Conservation (phyloP, 2,329 filamentous ascomycete genomes). For the Monilinia fructicola region DNA sequence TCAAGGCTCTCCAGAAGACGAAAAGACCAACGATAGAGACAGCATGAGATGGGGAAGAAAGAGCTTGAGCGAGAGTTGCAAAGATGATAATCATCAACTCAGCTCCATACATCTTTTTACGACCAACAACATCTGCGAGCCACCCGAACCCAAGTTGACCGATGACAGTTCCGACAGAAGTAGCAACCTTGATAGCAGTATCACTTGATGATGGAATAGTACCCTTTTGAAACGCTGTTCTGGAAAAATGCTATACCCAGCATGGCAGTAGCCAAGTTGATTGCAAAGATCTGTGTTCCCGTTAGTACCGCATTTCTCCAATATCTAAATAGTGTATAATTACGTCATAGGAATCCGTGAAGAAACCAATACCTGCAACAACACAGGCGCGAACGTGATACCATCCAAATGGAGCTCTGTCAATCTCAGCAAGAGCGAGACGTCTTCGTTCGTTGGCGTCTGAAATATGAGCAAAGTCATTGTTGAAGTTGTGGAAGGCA, state of each 20-base stretch:
- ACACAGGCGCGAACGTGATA: constrained; percentile 72
- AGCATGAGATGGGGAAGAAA: constrained; percentile 61
- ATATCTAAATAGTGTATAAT: constrained; percentile 47
- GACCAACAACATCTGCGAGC: constrained; percentile 74
- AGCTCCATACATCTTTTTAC: constrained; percentile 76
- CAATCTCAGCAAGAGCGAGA: constrained; percentile 77
- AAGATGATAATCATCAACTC: constrained; percentile 81
- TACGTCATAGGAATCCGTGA: constrained; percentile 83
- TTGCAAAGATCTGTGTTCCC: constrained; percentile 38
- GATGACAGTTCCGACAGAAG: constrained; percentile 78
- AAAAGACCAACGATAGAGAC: constrained; percentile 65
- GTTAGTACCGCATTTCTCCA: constrained; percentile 42
- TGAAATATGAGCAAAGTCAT: constrained; percentile 63
- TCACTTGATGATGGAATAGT: constrained; percentile 67
- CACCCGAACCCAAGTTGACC: constrained; percentile 80
- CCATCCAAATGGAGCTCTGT: constrained; percentile 80
- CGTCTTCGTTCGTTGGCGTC: constrained; percentile 78
- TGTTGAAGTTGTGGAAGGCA: constrained; percentile 76
- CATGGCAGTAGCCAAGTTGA: constrained; percentile 39
- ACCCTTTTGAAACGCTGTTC: constrained; percentile 42
- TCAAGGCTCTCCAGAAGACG: constrained; percentile 79
- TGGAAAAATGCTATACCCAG: constrained; percentile 37
- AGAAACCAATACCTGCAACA: constrained; percentile 83
- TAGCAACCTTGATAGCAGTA: constrained; percentile 82
- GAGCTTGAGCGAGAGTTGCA: constrained; percentile 69